Evolutionary conservation across 192 early-diverging fungal genomes (phyloP).

Genomic region (Lunasporangiospora selenospora): DNA sequence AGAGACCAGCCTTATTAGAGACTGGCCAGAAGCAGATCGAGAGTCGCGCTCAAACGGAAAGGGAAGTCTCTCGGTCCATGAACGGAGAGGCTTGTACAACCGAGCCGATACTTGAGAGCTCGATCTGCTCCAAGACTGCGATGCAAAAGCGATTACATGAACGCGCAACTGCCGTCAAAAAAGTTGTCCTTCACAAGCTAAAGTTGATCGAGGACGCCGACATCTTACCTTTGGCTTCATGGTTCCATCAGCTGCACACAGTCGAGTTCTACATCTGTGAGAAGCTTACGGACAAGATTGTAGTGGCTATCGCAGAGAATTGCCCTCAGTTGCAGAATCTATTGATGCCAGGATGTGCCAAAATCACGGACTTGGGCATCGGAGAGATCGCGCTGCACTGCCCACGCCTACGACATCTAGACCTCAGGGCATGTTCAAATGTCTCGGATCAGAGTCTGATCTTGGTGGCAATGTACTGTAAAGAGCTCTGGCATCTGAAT

Average conservation of each 20-base stretch:
- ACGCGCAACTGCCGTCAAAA: slow-evolving; percentile 23
- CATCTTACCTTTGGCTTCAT: slow-evolving; percentile 24
- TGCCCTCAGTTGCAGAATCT: slow-evolving; percentile 48
- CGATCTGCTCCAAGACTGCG: slow-evolving; percentile 17
- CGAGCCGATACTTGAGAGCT: no score
- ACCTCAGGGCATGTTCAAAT: slow-evolving; percentile 56
- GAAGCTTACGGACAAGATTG: slow-evolving; percentile 48
- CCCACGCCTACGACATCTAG: slow-evolving; percentile 52
- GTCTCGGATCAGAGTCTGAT: slow-evolving; percentile 52
- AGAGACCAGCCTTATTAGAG: no score
- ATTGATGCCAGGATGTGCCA: slow-evolving; percentile 57
- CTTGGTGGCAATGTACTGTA: slow-evolving; percentile 51
- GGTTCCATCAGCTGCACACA: slow-evolving; percentile 42
- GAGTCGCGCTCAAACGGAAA: no score
- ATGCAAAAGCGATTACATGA: slow-evolving; percentile 45
- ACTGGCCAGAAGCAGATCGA: no score
- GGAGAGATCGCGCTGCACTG: slow-evolving; percentile 47
- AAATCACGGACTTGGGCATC: slow-evolving; percentile 54
- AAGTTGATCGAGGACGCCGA: slow-evolving; percentile 35
- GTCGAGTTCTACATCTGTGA: slow-evolving; percentile 65
- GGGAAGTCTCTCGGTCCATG: no score
- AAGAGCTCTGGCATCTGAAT: slow-evolving; percentile 53
- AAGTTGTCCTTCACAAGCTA: slow-evolving; percentile 46
- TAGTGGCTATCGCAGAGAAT: slow-evolving; percentile 46
- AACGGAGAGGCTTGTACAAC: no score